phyloP scores from a whole-genome alignment of 148 eudicot genomes.

The Cornus florida region DNA sequence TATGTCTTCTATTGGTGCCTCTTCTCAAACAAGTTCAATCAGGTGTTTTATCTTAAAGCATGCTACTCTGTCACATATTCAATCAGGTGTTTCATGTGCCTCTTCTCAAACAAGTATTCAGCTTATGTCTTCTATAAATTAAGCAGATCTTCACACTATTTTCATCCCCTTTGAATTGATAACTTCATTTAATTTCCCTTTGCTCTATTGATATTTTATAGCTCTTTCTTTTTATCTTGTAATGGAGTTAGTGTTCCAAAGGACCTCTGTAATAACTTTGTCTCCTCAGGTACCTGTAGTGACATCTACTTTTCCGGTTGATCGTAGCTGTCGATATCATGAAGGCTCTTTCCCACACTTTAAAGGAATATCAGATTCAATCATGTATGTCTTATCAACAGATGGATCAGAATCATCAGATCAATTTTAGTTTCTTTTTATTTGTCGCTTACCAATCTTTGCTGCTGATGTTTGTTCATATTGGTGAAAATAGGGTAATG shows the following conservation, averaged over 20 bases:
- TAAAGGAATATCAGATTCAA: constrained; percentile 89
- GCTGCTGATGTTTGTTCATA: not conserved
- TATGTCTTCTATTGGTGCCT: not conserved
- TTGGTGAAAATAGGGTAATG: constrained; percentile 68
- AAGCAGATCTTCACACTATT: not conserved
- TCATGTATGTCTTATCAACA: constrained; percentile 48
- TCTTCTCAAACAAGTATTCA: not conserved
- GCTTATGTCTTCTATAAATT: not conserved
- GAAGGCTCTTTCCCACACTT: constrained; percentile 94
- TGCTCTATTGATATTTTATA: not conserved
- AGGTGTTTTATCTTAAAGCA: no score
- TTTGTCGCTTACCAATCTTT: constrained; percentile 12
- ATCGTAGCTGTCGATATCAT: constrained; percentile 73
- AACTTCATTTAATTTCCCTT: not conserved
- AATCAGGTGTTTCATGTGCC: not conserved
- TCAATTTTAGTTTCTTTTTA: constrained; percentile 10
- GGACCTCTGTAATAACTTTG: not conserved
- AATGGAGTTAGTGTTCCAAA: not conserved
- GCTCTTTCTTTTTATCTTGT: constrained; percentile 1
- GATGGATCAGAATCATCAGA: not conserved
- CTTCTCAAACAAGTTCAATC: no score
- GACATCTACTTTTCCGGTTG: constrained; percentile 77
- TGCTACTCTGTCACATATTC: not conserved
- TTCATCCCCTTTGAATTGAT: not conserved
- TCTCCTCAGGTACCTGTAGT: constrained; percentile 87